A percentile compares a stretch with the other conserved stretches of the same genome.
Evolutionary conservation across 768 basidiomycete species (phyloP).

Genomic region (Leucocoprinus sp.): DNA sequence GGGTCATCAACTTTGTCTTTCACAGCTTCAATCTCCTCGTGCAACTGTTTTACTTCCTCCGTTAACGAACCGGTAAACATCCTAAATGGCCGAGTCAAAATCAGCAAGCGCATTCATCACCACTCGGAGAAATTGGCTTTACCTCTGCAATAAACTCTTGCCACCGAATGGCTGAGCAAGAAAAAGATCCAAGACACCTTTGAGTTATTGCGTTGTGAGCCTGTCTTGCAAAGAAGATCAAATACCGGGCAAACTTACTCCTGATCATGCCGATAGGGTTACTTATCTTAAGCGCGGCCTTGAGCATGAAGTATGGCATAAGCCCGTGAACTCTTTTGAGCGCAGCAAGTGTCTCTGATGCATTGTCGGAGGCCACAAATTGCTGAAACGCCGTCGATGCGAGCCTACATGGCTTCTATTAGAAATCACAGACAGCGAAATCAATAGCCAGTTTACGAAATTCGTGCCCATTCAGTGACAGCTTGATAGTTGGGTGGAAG

Average conservation of each 20-base stretch:
- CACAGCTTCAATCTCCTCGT: constrained; percentile 83
- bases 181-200: constrained; percentile 87
- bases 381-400: constrained; percentile 96
- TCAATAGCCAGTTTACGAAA: constrained; percentile 62
- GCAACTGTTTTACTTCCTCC: constrained; percentile 80
- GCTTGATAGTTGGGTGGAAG: constrained; percentile 82
- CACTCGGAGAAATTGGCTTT: constrained; percentile 8
- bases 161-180: constrained; percentile 96
- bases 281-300: constrained; percentile 82
- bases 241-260: constrained; percentile 48
- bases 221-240: neutral
- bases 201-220: constrained; percentile 11
- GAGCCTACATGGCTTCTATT: constrained; percentile 40
- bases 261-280: constrained; percentile 97
- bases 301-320: constrained; percentile 98
- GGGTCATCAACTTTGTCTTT: constrained; percentile 86
- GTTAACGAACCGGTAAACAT: constrained; percentile 93
- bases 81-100: constrained; percentile 28
- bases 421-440: constrained; percentile 1
- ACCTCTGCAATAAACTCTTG: constrained; percentile 85
- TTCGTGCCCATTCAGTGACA: constrained; percentile 93
- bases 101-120: too few species aligned
- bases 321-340: constrained; percentile 91
- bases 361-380: constrained; percentile 87
- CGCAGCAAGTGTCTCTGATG: constrained; percentile 80